These are phyloP conservation scores for Mycena crocata DNA, from an alignment of 768 basidiomycete genomes.

Conservation along the genomic window DNA sequence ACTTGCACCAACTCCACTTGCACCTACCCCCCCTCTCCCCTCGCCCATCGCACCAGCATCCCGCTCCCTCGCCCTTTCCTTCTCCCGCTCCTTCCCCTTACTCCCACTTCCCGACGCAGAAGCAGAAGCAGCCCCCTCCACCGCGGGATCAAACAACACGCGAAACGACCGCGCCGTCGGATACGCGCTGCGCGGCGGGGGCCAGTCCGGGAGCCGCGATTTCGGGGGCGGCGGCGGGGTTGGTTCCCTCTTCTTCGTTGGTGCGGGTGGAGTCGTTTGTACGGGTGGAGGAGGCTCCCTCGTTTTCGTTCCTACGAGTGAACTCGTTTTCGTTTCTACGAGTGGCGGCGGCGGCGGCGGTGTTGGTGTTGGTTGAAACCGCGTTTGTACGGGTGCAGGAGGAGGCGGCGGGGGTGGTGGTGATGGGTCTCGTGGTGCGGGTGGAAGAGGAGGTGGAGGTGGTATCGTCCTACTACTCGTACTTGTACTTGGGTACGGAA, in stretches of 20 bases:
- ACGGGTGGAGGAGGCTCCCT: conserved; percentile 41
- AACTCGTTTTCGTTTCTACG: too few species aligned
- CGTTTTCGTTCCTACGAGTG: too few species aligned
- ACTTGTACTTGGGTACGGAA: too few species aligned
- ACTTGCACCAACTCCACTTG: too few species aligned
- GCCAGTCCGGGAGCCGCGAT: conserved; percentile 63
- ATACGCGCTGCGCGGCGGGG: conserved; percentile 64
- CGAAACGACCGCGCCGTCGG: conserved; percentile 63
- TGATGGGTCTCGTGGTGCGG: conserved; percentile 32
- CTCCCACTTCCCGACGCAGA: conserved; percentile 30
- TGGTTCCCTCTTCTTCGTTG: neutral
- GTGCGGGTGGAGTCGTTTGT: conserved; percentile 40
- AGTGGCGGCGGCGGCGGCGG: conserved; percentile 8
- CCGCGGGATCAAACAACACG: conserved; percentile 70
- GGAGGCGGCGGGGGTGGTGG: conserved; percentile 32
- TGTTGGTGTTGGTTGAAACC: too few species aligned
- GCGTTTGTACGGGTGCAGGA: conserved; percentile 36
- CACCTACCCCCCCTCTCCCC: too few species aligned
- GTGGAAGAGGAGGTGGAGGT: conserved; percentile 32
- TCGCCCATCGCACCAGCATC: too few species aligned
- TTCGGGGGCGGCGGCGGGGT: neutral
- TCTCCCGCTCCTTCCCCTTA: conserved; percentile 13
- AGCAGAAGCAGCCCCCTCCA: conserved; percentile 55
- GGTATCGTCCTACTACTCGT: conserved; percentile 2
- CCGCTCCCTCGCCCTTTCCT: neutral